These are phyloP conservation scores for Karstenula rhodostoma DNA, from an alignment of 2,329 filamentous ascomycete genomes.

Conservation along the genomic window DNA sequence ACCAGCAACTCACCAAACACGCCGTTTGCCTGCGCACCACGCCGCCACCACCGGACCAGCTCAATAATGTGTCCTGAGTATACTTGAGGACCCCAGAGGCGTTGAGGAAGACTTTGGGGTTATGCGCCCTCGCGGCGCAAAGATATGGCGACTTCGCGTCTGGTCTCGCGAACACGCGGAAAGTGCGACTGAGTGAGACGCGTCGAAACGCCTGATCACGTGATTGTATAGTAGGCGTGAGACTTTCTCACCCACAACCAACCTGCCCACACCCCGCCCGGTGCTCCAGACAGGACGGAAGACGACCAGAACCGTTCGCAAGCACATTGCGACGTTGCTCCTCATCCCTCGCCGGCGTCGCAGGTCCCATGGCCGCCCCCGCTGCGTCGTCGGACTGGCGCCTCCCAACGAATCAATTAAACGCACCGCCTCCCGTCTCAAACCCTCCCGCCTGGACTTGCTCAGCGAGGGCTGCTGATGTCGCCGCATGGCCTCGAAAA, in stretches of 20 bases:
- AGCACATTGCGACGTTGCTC: background rate
- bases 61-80: background rate
- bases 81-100: too few species aligned
- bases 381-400: constrained; percentile 12
- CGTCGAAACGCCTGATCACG: constrained; percentile 13
- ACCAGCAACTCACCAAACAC: background rate
- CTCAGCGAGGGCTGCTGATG: constrained; percentile 24
- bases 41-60: background rate
- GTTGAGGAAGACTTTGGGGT: rapidly evolving
- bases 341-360: background rate
- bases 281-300: background rate
- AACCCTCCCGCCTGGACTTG: constrained; percentile 30
- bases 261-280: constrained; percentile 23
- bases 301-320: background rate
- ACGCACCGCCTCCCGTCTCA: constrained; percentile 36
- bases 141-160: constrained; percentile 11
- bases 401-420: constrained; percentile 14
- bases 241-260: constrained; percentile 4
- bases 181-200: background rate
- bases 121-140: background rate
- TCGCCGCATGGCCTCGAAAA: constrained; percentile 14
- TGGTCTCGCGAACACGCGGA: background rate
- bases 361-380: background rate
- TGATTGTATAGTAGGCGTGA: too few species aligned
- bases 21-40: constrained; percentile 6